These are phyloP conservation scores for Camellia japonica DNA, from an alignment of 148 eudicot species.

Conservation along the genomic window DNA sequence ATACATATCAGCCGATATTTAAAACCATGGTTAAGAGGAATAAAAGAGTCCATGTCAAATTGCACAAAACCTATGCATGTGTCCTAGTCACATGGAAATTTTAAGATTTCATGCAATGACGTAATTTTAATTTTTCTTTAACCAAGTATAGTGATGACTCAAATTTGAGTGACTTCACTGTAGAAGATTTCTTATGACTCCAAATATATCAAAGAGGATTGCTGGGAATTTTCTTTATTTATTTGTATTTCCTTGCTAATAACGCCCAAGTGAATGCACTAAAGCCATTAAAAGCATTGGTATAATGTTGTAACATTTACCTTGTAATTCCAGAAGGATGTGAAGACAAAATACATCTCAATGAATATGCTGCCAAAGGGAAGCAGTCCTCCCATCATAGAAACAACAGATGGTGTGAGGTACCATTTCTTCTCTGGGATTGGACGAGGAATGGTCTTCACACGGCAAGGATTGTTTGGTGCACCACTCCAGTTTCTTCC, in stretches of 20 bases:
- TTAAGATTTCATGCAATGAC: neutral
- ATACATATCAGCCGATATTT: too few relatives aligned
- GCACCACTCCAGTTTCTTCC: conserved; percentile 89
- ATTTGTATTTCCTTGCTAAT: neutral
- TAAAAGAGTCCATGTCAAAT: neutral
- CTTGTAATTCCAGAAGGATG: conserved; percentile 92
- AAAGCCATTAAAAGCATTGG: neutral
- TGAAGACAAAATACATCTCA: conserved; percentile 78
- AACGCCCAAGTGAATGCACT: neutral
- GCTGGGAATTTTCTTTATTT: neutral
- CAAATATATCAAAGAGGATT: neutral
- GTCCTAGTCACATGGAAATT: neutral
- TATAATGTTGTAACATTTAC: conserved; percentile 26
- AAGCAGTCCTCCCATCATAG: conserved; percentile 78
- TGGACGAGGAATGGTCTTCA: conserved; percentile 87
- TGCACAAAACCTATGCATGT: neutral
- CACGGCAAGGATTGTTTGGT: conserved; percentile 86
- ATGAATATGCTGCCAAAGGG: conserved; percentile 88
- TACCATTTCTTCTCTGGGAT: conserved; percentile 95
- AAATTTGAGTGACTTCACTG: neutral
- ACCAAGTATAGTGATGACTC: neutral
- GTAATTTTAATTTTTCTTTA: neutral
- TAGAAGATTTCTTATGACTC: neutral
- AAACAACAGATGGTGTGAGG: conserved; percentile 70
- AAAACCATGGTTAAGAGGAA: too few relatives aligned